phyloP scores from a whole-genome alignment of 2,329 filamentous ascomycete species.

The Talaromyces sp. region DNA sequence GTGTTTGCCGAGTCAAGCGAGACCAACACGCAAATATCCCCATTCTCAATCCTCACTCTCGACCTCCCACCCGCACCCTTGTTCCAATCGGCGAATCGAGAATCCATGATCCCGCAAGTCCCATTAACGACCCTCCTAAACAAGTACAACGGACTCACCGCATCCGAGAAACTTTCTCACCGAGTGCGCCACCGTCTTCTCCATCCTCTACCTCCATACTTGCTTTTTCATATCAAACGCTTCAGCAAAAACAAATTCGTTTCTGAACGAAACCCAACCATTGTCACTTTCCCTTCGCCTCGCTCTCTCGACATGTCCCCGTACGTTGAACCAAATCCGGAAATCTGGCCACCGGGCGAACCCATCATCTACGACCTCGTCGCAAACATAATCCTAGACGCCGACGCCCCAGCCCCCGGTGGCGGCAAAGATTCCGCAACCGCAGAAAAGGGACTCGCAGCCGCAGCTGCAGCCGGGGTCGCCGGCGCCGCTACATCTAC shows the following conservation, averaged over 20 bases:
- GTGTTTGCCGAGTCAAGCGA: slow-evolving; percentile 87
- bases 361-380: slow-evolving; percentile 94
- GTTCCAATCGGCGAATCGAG: slow-evolving; percentile 90
- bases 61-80: slow-evolving; percentile 88
- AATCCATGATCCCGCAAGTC: slow-evolving; percentile 81
- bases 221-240: slow-evolving; percentile 93
- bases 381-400: slow-evolving; percentile 70
- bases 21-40: slow-evolving; percentile 69
- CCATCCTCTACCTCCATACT: slow-evolving; percentile 84
- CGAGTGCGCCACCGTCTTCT: slow-evolving; percentile 83
- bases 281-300: slow-evolving; percentile 88
- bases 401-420: slow-evolving; percentile 62
- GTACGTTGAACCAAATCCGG: slow-evolving; percentile 83
- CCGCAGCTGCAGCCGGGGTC: slow-evolving; percentile 28
- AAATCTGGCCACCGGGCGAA: slow-evolving; percentile 64
- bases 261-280: slow-evolving; percentile 91
- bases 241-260: slow-evolving; percentile 98
- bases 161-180: slow-evolving; percentile 84
- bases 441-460: slow-evolving; percentile 29
- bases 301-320: slow-evolving; percentile 79
- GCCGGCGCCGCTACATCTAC: slow-evolving; percentile 22
- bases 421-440: slow-evolving; percentile 32
- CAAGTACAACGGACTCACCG: slow-evolving; percentile 86
- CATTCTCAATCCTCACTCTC: slow-evolving; percentile 87
- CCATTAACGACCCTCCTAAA: slow-evolving; percentile 75